Base-by-base conservation (phyloP, 805 yeast species). In the Saccharomycopsis guyanensis region DNA sequence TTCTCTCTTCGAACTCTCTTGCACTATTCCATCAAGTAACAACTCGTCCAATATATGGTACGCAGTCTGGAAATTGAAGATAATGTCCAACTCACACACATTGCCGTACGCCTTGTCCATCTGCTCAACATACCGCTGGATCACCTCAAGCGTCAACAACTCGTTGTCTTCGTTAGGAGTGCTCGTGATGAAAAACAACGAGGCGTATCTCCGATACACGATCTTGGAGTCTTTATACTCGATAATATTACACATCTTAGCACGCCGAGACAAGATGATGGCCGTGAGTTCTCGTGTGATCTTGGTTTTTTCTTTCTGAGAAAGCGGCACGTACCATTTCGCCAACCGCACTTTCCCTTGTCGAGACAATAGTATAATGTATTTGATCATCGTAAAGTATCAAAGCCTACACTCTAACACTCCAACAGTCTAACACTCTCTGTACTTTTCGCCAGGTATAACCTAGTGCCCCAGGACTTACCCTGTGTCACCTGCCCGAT, bases 91-190 rank as follows among this genome's bases (percentile, higher is more conserved):
- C 62, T 93, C 98, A 65, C 97, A 88, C 15, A 93, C 98, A 59
- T 87, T 91, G 10, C 96, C 97, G 60, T 86, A 93, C 50, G 88
- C 79, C 56, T 84, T 82, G 68, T 93, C 98, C 96, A 93, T 87
- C 54, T 86, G 88, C 63, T 93, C 98, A 35, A 93, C 98, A 61
- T 81, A 93, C 51, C 97, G 72, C 62, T 93, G 98, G 43, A 93
- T 81, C 15, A 84, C 69, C 58, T 93, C 98, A 47, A 93, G 69
- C 1, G 94, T 80, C 45, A 86, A 65, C 53, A 93, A 70, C 61
- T 93, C 98, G 62, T 93, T 93, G 58, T 86, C 96, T 39, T 76
- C 82, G 37, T 75, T 72, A 43, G 84, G 93, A 23, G 89, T 78
- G 0, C 96, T 96, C 33, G 86, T 83, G 40, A 93, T 75, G 65